Percentiles rank a stretch among this genome's conserved stretches.
Evolutionary conservation across 1,139 yeast genomes (phyloP).

Genomic region (Suhomyces terraborum): DNA sequence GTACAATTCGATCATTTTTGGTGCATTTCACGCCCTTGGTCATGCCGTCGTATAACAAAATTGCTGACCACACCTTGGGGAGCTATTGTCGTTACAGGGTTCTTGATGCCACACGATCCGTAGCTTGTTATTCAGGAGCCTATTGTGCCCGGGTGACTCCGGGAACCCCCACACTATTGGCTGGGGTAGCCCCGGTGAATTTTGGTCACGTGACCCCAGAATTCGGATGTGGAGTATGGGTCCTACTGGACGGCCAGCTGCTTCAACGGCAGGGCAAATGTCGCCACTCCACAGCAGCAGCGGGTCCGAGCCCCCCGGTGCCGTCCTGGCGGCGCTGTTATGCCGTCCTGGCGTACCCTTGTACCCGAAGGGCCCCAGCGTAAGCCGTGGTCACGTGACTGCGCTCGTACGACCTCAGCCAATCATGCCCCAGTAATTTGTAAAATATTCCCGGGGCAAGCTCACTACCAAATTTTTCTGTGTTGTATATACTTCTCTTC

Average conservation of each 20-base stretch:
- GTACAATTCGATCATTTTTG: too few relatives aligned
- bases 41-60: too few relatives aligned
- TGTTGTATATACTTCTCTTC: conserved; percentile 1
- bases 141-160: background rate
- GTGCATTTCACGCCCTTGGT: background rate
- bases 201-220: conserved; percentile 1
- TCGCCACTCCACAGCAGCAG: too few relatives aligned
- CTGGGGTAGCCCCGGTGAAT: background rate
- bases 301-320: too few relatives aligned
- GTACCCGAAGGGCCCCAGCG: too few relatives aligned
- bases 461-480: conserved; percentile 16
- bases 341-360: too few relatives aligned
- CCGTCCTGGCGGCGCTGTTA: too few relatives aligned
- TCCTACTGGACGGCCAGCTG: too few relatives aligned
- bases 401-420: conserved; percentile 7
- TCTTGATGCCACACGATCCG: background rate
- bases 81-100: background rate
- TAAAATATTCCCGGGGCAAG: conserved; percentile 15
- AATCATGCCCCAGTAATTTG: conserved; percentile 14
- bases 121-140: background rate
- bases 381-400: conserved; percentile 5
- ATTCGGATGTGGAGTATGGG: background rate
- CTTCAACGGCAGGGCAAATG: too few relatives aligned
- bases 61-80: too few relatives aligned
- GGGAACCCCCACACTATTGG: conserved; percentile 1